Evolutionary conservation across 1,284 basidiomycete species (phyloP).

Genomic region (Macrocystidia cucumis): DNA sequence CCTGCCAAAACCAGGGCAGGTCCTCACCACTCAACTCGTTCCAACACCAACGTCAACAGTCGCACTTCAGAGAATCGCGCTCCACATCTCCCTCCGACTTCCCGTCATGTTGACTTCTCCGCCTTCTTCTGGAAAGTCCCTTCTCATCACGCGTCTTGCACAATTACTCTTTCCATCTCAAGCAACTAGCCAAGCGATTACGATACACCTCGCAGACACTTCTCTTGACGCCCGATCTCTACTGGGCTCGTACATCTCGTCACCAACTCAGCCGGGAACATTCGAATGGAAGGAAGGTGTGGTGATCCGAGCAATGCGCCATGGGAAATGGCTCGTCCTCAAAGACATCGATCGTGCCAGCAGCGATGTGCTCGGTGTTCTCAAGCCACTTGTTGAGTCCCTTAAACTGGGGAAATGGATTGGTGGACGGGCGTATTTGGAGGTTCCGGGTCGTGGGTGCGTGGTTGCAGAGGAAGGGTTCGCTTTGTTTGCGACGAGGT

Average conservation of each 20-base stretch:
- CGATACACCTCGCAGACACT: slow-evolving; percentile 89
- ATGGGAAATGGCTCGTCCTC: slow-evolving; percentile 92
- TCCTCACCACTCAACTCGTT: slow-evolving; percentile 40
- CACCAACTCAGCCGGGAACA: slow-evolving; percentile 75
- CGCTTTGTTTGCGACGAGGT: slow-evolving; percentile 77
- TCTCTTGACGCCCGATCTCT: slow-evolving; percentile 93
- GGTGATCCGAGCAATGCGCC: slow-evolving; percentile 83
- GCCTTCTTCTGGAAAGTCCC: slow-evolving; percentile 87
- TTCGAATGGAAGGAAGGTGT: slow-evolving; percentile 98
- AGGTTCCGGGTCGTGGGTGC: slow-evolving; percentile 60
- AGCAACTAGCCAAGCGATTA: slow-evolving; percentile 58
- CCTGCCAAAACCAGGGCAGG: slow-evolving; percentile 14
- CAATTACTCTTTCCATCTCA: slow-evolving; percentile 52
- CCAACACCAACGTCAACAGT: slow-evolving; percentile 55
- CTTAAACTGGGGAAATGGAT: slow-evolving; percentile 70
- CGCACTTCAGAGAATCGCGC: slow-evolving; percentile 58
- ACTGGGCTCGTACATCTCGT: slow-evolving; percentile 92
- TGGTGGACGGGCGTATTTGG: slow-evolving; percentile 64
- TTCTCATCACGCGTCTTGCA: slow-evolving; percentile 77
- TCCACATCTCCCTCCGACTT: slow-evolving; percentile 58
- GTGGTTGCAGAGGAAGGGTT: slow-evolving; percentile 73
- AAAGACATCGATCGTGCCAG: slow-evolving; percentile 91
- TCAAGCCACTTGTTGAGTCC: slow-evolving; percentile 80
- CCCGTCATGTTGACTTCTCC: slow-evolving; percentile 85
- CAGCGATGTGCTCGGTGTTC: slow-evolving; percentile 77